phyloP scores from a whole-genome alignment of 805 yeast species.

The Kluyveromyces dobzhanskii region DNA sequence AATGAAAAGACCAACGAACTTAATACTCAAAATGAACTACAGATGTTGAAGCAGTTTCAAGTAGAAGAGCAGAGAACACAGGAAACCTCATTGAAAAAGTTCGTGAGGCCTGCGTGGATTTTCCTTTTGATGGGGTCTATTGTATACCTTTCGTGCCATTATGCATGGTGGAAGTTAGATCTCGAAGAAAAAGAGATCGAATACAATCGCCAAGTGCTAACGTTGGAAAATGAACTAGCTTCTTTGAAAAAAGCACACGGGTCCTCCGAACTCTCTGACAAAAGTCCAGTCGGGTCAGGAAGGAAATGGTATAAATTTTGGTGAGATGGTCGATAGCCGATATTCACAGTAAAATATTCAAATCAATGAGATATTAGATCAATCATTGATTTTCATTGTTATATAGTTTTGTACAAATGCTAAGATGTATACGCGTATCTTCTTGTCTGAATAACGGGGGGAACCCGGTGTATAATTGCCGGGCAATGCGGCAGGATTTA shows the following conservation, averaged over 20 bases:
- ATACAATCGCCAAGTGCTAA: constrained; percentile 11
- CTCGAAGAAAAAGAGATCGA: constrained; percentile 21
- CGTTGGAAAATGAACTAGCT: constrained; percentile 16
- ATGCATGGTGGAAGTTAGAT: constrained; percentile 25
- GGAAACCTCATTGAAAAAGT: constrained; percentile 16
- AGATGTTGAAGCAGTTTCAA: constrained; percentile 18
- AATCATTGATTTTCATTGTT: too few species aligned
- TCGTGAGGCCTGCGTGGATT: constrained; percentile 25
- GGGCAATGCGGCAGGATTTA: too few species aligned
- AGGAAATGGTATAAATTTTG: constrained; percentile 4
- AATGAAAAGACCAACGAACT: constrained; percentile 25
- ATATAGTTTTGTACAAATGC: too few species aligned
- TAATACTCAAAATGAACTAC: constrained; percentile 22
- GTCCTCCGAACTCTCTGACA: background rate
- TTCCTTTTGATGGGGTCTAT: constrained; percentile 26
- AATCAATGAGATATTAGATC: too few species aligned
- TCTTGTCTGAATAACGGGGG: too few species aligned
- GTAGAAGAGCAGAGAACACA: constrained; percentile 14
- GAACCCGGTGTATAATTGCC: too few species aligned
- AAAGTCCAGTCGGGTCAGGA: background rate
- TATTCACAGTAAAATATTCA: too few species aligned
- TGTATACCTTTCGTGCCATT: constrained; percentile 22
- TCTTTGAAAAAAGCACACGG: constrained; percentile 2
- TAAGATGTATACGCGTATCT: too few species aligned
- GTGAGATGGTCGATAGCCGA: too few species aligned